Conservation (phyloP, 2,329 filamentous ascomycete species). For the Fusarium lateritium region DNA sequence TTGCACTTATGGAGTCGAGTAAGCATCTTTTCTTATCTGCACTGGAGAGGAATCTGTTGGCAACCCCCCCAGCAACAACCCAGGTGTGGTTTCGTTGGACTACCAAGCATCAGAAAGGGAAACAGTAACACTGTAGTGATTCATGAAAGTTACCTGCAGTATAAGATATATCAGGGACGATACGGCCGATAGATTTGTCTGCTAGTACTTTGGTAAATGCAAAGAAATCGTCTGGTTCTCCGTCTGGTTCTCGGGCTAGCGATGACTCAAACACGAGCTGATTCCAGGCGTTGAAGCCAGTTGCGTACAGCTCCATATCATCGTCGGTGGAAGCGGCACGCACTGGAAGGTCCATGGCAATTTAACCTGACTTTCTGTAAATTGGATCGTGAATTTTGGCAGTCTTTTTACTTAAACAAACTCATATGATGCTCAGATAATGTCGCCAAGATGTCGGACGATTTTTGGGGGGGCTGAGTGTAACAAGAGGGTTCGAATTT, state of each 20-base stretch:
- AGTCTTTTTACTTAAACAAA: background rate
- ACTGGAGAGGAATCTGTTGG: background rate
- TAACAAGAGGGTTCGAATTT: no score
- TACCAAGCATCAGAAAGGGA: slow-evolving; percentile 23
- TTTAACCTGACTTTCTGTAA: background rate
- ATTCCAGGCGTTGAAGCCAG: slow-evolving; percentile 72
- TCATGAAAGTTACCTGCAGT: slow-evolving; percentile 59
- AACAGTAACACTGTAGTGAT: no score
- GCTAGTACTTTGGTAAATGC: slow-evolving; percentile 61
- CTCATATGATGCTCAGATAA: no score
- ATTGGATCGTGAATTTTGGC: background rate
- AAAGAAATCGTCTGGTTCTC: slow-evolving; percentile 57
- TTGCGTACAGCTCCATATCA: slow-evolving; percentile 65
- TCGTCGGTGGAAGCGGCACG: background rate
- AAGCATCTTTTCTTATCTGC: background rate
- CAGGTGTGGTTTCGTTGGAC: slow-evolving; percentile 40
- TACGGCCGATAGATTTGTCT: slow-evolving; percentile 53
- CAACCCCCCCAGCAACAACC: slow-evolving; percentile 39
- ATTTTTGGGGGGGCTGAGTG: no score
- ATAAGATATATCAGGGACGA: slow-evolving; percentile 58
- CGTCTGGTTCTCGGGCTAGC: slow-evolving; percentile 52
- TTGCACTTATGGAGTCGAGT: slow-evolving; percentile 27
- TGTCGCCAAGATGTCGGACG: no score
- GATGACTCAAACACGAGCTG: slow-evolving; percentile 62
- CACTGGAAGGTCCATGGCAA: slow-evolving; percentile 29